Base-by-base conservation (phyloP, 2,329 filamentous ascomycete species). In the Alternaria novae-zelandiae region DNA sequence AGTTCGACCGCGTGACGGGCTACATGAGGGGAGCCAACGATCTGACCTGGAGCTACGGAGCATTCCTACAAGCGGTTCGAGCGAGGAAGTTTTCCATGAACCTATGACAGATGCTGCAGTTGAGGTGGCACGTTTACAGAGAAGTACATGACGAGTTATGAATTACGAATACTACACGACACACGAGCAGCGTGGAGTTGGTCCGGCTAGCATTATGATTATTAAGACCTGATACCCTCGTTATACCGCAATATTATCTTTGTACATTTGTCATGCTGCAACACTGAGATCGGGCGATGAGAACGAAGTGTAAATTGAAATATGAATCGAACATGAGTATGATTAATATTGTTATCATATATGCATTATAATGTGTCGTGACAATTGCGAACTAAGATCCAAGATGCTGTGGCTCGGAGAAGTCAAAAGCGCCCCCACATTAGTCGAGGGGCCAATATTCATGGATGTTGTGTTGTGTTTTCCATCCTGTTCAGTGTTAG, bases 41-140 rank as follows among this genome's bases (percentile, higher is more conserved):
- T 69, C 65, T 83, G 73, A 83, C 82, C 5, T 83, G 82, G 82
- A 82, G 80, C 62, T 83, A 83, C 67, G 81, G 80, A 6, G 79
- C 80, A 2, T 82, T 83, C 62, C 61, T 83, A 64, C 68, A 76
- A 61, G 81, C 81, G 6, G 74, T 75, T 36, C 70, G 79, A 61
- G 80, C 78, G 25, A 74, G 81, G 59, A 75, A 68, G 60, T 21
- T 25, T 9, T 53, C 44, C 28, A 28, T 28, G 26, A 49, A 49
- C 6, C 49, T 57, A 15, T 74, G 63, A 70, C 51, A 21, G 13
- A 13, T 21, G 23, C 15, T 30, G 13, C 20, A 15, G 1, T 53
- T 21, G 23, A 55, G 46, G 23, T 17, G 26, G 23, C n/a, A 32
- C 47, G 25, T 10, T 13, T 17, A 15, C 11, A 12, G 20, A n/a